Conservation (phyloP, 257 asterid genomes). For the Solanum habrochaites region DNA sequence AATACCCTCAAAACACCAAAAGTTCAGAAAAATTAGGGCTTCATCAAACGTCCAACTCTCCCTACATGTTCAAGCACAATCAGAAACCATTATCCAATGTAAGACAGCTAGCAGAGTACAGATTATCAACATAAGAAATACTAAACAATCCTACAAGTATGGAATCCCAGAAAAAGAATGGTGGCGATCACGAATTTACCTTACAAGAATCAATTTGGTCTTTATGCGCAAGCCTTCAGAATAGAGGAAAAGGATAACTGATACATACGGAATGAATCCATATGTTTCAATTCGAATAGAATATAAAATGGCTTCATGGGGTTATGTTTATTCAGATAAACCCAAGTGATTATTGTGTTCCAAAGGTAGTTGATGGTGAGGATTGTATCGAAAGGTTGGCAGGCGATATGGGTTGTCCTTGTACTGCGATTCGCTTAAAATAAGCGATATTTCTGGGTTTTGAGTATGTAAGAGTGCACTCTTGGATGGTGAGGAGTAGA, state of each 20-base stretch:
- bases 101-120: slow-evolving; percentile 54
- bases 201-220: slow-evolving; percentile 31
- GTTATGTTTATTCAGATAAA: slow-evolving; percentile 62
- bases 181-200: slow-evolving; percentile 72
- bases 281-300: slow-evolving; percentile 41
- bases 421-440: too few relatives aligned
- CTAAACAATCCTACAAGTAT: slow-evolving; percentile 60
- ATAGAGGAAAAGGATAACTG: slow-evolving; percentile 73
- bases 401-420: too few relatives aligned
- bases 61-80: slow-evolving; percentile 55
- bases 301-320: slow-evolving; percentile 45
- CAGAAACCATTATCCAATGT: slow-evolving; percentile 3
- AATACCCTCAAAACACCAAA: slow-evolving; percentile 42
- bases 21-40: slow-evolving; percentile 47
- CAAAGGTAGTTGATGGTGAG: slow-evolving; percentile 76
- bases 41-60: slow-evolving; percentile 75
- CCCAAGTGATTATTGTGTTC: slow-evolving; percentile 76
- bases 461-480: not conserved
- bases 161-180: slow-evolving; percentile 34
- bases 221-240: slow-evolving; percentile 78
- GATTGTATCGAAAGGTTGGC: slow-evolving; percentile 79
- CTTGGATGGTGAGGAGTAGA: slow-evolving; percentile 3
- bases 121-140: slow-evolving; percentile 72
- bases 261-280: slow-evolving; percentile 19
- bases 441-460: slow-evolving; percentile 48